A percentile compares a stretch with the other conserved stretches of the same genome.
Evolutionary conservation across 805 yeast species (phyloP).

Genomic region (Candida endomychidarum): DNA sequence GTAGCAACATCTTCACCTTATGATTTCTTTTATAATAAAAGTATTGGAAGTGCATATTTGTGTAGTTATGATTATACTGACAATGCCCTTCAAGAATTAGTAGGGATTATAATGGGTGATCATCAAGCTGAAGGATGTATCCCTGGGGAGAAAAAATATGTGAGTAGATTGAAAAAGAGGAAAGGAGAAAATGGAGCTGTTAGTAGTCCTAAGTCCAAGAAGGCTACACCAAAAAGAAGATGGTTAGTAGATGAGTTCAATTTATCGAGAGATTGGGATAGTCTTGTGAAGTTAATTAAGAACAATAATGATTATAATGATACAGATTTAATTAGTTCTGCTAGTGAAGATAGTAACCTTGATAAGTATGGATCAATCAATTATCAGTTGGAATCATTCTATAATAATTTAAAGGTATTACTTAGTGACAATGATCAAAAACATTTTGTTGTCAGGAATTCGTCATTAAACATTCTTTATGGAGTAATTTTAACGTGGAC

Average conservation of each 20-base stretch:
- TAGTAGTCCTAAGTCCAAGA: conserved; percentile 7
- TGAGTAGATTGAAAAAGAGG: conserved; percentile 23
- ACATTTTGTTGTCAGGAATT: conserved; percentile 57
- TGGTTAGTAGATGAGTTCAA: conserved; percentile 63
- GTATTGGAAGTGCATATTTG: conserved; percentile 55
- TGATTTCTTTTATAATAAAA: conserved; percentile 56
- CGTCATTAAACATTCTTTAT: conserved; percentile 52
- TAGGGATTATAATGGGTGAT: conserved; percentile 55
- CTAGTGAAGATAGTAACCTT: conserved; percentile 16
- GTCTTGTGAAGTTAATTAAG: conserved; percentile 45
- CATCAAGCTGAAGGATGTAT: conserved; percentile 51
- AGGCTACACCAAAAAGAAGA: conserved; percentile 31
- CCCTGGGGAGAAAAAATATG: conserved; percentile 51
- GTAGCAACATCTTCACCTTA: conserved; percentile 65
- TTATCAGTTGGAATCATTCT: conserved; percentile 28
- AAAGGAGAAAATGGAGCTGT: conserved; percentile 16
- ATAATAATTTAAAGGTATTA: conserved; percentile 29
- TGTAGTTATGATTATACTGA: conserved; percentile 63
- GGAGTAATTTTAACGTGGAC: conserved; percentile 59
- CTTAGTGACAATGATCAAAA: conserved; percentile 35
- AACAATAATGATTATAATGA: conserved; percentile 31
- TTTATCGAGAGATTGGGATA: conserved; percentile 49
- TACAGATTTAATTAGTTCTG: conserved; percentile 11
- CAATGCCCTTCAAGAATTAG: conserved; percentile 49
- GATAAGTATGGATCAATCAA: conserved; percentile 17